These are phyloP conservation scores for Abrus precatorius DNA, from an alignment of 306 rosid species.

Conservation along the genomic window DNA sequence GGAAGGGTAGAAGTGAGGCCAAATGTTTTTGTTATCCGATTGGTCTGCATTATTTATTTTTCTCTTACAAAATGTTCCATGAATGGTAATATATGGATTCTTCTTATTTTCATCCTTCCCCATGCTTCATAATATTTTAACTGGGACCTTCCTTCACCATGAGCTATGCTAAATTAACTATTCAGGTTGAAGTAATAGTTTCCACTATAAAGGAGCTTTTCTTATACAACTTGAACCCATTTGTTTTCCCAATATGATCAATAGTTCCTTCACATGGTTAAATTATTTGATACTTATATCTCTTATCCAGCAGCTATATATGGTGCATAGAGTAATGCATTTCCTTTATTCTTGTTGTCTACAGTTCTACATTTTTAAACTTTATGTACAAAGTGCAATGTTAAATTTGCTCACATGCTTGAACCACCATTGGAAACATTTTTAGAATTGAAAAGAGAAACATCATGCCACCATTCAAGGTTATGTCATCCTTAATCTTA, in stretches of 20 bases:
- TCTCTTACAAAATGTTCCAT: not conserved
- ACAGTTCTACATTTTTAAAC: not conserved
- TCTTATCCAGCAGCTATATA: not conserved
- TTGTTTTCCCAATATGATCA: not conserved
- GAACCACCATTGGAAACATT: slow-evolving; percentile 13
- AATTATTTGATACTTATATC: slow-evolving; percentile 6
- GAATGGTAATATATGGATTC: not conserved
- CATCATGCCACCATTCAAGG: slow-evolving; percentile 17
- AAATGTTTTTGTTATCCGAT: slow-evolving; percentile 11
- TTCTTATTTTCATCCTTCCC: not conserved
- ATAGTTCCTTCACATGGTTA: slow-evolving; percentile 6
- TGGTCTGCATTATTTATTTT: not conserved
- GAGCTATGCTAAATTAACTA: not conserved
- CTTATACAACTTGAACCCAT: not conserved
- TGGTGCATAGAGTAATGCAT: not conserved
- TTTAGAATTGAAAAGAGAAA: not conserved
- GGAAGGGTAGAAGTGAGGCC: slow-evolving; percentile 13
- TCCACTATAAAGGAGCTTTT: slow-evolving; percentile 14
- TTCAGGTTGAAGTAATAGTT: not conserved
- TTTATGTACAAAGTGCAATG: not conserved
- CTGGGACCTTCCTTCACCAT: slow-evolving; percentile 9
- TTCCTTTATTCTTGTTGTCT: slow-evolving; percentile 10
- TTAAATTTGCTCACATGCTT: not conserved
- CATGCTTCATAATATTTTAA: slow-evolving; percentile 8
- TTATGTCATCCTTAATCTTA: not conserved